Base-by-base conservation (phyloP, 257 asterid genomes). In the Scutellaria baicalensis region DNA sequence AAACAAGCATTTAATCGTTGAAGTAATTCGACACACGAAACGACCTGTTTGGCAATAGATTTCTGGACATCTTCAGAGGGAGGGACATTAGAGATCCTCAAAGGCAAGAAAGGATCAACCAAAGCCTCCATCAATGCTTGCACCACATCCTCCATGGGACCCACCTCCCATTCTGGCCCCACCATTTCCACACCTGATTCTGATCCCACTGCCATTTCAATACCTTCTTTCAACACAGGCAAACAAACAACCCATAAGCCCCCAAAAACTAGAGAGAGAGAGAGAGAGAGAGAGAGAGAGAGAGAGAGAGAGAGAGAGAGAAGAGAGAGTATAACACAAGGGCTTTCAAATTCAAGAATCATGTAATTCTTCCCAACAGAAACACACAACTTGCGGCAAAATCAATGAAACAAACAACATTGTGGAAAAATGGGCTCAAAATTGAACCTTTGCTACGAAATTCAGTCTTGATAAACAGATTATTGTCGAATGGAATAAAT, bases 11-110 rank as follows among this genome's bases (percentile, higher is more conserved):
- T 12, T 11, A 44, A 44, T 12, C n/a, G 50, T 10, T 14, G 12
- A 10, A 44, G 50, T 3, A 43, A 43, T 43, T n/a, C 6, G 18
- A 49, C 55, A 49, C 12, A 23, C 11, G 35, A 1, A 75, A 18
- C 47, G 63, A 88, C 95, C 93, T 86, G 93, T 75, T 81, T 78
- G 72, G 93, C 85, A 35, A 88, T 87, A 17, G 79, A 68, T 31
- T 57, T 77, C 65, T 78, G 86, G 51, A 54, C 56, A 38, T 74
- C 57, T 62, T 69, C 76, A 4, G 82, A 44, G 8, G 86, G 88
- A 78, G 86, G 71, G 44, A 59, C 66, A 62, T 14, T 64, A 40
- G 85, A 74, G 14, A 59, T 36, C 64, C 40, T 71, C 72, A 59
- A 42, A 57, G 91, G 89, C 77, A 85, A 73, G 65, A 71, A 51